Evolutionary conservation across 768 basidiomycete species (phyloP).

Genomic region (Daedaleopsis sinensis): DNA sequence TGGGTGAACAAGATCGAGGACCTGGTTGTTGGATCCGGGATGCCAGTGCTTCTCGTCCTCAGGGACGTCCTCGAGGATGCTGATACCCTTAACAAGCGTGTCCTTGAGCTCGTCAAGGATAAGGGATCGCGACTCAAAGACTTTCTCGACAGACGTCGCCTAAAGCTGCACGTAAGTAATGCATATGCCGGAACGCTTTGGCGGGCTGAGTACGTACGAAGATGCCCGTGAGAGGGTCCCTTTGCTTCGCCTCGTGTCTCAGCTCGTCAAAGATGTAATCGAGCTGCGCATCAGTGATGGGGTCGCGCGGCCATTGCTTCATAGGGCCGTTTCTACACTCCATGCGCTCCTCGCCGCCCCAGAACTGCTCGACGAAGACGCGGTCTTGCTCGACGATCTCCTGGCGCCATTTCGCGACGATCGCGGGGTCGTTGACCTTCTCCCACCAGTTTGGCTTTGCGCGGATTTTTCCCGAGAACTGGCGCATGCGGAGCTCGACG

Average conservation of each 20-base stretch:
- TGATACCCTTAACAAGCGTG: neutral
- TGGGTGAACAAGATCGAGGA: slow-evolving; percentile 49
- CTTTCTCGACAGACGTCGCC: neutral
- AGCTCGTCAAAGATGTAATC: slow-evolving; percentile 12
- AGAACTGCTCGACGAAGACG: neutral
- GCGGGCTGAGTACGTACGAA: slow-evolving; percentile 1
- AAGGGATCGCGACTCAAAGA: neutral
- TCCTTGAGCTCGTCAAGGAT: neutral
- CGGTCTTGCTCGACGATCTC: slow-evolving; percentile 13
- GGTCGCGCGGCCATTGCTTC: slow-evolving; percentile 4
- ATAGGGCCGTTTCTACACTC: neutral
- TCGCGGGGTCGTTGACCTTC: slow-evolving; percentile 5
- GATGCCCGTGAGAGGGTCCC: slow-evolving; percentile 11
- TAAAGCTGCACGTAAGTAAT: too few relatives aligned
- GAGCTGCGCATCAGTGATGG: slow-evolving; percentile 1
- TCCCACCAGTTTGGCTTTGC: slow-evolving; percentile 11
- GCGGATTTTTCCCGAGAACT: neutral
- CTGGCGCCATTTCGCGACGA: slow-evolving; percentile 5
- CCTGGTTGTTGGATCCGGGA: slow-evolving; percentile 43
- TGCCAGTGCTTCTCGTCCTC: slow-evolving; percentile 47
- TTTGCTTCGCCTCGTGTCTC: neutral
- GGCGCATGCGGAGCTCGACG: slow-evolving; percentile 15
- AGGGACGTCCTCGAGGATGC: slow-evolving; percentile 39
- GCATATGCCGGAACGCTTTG: too few relatives aligned
- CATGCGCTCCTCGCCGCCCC: slow-evolving; percentile 2